phyloP scores from a whole-genome alignment of 1,284 basidiomycete species.

The Cryptococcus sp. region DNA sequence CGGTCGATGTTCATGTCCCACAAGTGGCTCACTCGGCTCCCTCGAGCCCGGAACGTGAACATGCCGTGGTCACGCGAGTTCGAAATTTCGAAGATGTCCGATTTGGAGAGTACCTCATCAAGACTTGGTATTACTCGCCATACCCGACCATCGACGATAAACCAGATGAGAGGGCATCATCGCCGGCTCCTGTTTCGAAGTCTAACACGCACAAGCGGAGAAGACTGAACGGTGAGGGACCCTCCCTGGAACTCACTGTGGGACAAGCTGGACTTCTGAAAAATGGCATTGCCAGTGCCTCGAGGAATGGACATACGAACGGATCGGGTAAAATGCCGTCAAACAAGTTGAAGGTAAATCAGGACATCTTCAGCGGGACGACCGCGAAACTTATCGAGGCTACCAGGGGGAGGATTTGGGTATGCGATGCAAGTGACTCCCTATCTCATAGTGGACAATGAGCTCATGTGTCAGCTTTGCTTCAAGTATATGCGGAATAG shows the following conservation, averaged over 20 bases:
- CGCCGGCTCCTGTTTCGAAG: not conserved
- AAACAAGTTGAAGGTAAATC: conserved; percentile 35
- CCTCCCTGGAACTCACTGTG: too few relatives aligned
- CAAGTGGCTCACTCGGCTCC: conserved; percentile 9
- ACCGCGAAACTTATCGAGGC: conserved; percentile 54
- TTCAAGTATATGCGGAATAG: conserved; percentile 93
- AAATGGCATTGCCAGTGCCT: too few relatives aligned
- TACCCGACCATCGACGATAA: conserved; percentile 58
- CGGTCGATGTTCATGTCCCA: not conserved
- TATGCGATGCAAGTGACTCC: conserved; percentile 40
- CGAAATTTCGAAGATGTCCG: conserved; percentile 48
- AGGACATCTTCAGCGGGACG: conserved; percentile 64
- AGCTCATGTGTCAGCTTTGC: conserved; percentile 55
- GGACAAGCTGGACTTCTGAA: too few relatives aligned
- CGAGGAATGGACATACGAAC: too few relatives aligned
- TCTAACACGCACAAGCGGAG: not conserved
- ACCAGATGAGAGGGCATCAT: conserved; percentile 52
- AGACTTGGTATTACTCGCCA: conserved; percentile 71
- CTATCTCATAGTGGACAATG: not conserved
- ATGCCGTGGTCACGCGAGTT: conserved; percentile 38
- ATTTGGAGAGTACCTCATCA: conserved; percentile 43
- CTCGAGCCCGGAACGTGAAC: conserved; percentile 39
- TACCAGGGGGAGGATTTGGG: conserved; percentile 42
- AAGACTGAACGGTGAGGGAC: not conserved
- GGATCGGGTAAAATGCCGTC: too few relatives aligned